Evolutionary conservation across 208 protist genomes (phyloP).

Genomic region (Strigomonas culicis): DNA sequence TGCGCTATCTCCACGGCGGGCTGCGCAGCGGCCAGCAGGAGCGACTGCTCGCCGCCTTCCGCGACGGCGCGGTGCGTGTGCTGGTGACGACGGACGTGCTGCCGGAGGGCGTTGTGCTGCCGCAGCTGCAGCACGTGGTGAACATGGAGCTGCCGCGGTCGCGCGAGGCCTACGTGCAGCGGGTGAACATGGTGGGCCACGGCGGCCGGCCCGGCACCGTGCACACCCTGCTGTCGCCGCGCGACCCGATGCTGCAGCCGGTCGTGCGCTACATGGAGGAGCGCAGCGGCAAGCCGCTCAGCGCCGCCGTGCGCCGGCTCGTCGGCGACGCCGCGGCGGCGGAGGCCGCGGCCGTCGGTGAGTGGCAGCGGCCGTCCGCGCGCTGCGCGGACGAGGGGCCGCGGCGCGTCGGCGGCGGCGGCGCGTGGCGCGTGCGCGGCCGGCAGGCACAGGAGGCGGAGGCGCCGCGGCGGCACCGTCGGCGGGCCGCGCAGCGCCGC

Average conservation of each 20-base stretch:
- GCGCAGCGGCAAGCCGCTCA: constrained; percentile 35
- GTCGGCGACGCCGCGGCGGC: constrained; percentile 22
- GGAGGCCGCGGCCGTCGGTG: background rate
- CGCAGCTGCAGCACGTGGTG: constrained; percentile 93
- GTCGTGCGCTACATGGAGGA: constrained; percentile 57
- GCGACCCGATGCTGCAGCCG: constrained; percentile 47
- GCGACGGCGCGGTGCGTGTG: constrained; percentile 75
- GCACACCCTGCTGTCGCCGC: constrained; percentile 89
- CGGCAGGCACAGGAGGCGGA: no score
- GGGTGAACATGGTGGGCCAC: constrained; percentile 97
- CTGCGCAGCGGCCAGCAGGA: constrained; percentile 62
- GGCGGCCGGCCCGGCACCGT: constrained; percentile 92
- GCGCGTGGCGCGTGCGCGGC: constrained; percentile 37
- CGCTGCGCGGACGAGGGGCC: background rate
- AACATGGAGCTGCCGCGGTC: constrained; percentile 95
- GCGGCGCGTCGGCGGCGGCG: constrained; percentile 18
- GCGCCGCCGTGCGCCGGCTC: constrained; percentile 22
- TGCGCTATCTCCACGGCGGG: constrained; percentile 92
- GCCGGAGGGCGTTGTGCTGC: constrained; percentile 93
- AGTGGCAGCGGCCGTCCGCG: background rate
- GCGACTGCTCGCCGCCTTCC: constrained; percentile 73
- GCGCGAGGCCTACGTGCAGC: constrained; percentile 97
- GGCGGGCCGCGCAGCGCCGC: no score
- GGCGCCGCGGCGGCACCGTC: no score
- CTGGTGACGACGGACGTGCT: constrained; percentile 96